Evolutionary conservation across 352 stramenopile genomes (phyloP), one percentile per base, ranked within the genome.

Genomic region (Pythium aphanidermatum): DNA sequence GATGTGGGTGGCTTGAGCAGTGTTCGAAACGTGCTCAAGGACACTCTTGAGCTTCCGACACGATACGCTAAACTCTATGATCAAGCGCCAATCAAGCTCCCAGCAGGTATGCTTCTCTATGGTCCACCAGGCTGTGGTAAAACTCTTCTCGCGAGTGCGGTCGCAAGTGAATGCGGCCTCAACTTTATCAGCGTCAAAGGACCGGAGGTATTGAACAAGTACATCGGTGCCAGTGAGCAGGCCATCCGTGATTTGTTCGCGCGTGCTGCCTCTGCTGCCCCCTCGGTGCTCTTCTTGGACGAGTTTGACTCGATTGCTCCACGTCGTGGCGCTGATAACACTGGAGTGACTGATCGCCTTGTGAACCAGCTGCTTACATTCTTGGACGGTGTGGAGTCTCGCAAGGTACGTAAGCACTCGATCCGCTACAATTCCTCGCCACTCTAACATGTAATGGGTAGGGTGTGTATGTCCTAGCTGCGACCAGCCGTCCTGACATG

Each of bases 301-400:
- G 82, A 98, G 52, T 97, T 99, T 45, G 95, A 99, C 46, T 92
- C 94, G 10, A 85, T 98, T 30, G 94, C 94, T 24, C 95, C 95
- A n/a, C 82, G 86, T 9, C 83, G 95, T 47, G 95, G 95, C 28
- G 78, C 79, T 11, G 81, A 98, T 55, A 91, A 96, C 58, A 98
- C 90, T 7, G 93, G 95, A 23, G 95, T 98, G 25, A 98, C 94
- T 0, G 95, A 98, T 59, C 75, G 96, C 17, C 88, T 99, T 21
- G 95, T 99, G 35, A 99, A 98, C 58, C 96, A 99, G 50, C 68
- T 99, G 36, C 80, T 99, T 1, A 99, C 96, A 0, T 98, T 98
- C 56, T 61, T 99, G 35, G 96, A 99, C 70, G 95, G 96, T 30
- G 94, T 98, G 11, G 96, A 99, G 68, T 71, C 65, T 1, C 58